These are phyloP conservation scores for Umbelopsis sp. DNA, from an alignment of 192 early-diverging fungal genomes.

Conservation along the genomic window DNA sequence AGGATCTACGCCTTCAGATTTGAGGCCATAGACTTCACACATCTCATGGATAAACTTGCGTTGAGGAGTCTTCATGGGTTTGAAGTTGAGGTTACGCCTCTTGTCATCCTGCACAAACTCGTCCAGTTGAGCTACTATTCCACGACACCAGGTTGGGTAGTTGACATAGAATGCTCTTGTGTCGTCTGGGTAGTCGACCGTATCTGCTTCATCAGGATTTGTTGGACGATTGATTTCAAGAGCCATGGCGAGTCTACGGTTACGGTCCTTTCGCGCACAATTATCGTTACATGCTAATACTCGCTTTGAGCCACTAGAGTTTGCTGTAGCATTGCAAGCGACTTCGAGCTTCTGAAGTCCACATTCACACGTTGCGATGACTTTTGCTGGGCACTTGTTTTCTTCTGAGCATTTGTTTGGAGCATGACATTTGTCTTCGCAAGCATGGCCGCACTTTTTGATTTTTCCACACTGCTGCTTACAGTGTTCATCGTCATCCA, in stretches of 20 bases:
- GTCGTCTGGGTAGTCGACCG: conserved; percentile 49
- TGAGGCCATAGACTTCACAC: conserved; percentile 71
- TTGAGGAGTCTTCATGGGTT: conserved; percentile 63
- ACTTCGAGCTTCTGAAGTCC: conserved; percentile 63
- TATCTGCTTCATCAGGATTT: conserved; percentile 17
- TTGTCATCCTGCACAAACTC: conserved; percentile 66
- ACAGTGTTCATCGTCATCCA: conserved; percentile 63
- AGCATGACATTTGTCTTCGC: conserved; percentile 75
- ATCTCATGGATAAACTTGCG: conserved; percentile 77
- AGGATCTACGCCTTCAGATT: conserved; percentile 77
- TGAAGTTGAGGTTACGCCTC: conserved; percentile 60
- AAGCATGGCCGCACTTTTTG: conserved; percentile 88
- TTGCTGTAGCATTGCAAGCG: conserved; percentile 65
- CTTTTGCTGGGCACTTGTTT: conserved; percentile 60
- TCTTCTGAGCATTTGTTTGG: conserved; percentile 76
- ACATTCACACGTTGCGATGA: conserved; percentile 75
- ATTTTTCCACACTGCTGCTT: conserved; percentile 71
- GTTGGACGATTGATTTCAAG: conserved; percentile 55
- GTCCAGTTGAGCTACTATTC: conserved; percentile 65
- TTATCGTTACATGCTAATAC: conserved; percentile 77
- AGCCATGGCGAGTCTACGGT: conserved; percentile 78
- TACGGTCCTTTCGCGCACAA: conserved; percentile 79
- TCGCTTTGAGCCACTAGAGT: conserved; percentile 45
- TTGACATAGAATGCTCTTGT: conserved; percentile 65
- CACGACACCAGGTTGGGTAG: conserved; percentile 65